Evolutionary conservation across 2,329 filamentous ascomycete genomes (phyloP).

Genomic region (Xylaria arbuscula): DNA sequence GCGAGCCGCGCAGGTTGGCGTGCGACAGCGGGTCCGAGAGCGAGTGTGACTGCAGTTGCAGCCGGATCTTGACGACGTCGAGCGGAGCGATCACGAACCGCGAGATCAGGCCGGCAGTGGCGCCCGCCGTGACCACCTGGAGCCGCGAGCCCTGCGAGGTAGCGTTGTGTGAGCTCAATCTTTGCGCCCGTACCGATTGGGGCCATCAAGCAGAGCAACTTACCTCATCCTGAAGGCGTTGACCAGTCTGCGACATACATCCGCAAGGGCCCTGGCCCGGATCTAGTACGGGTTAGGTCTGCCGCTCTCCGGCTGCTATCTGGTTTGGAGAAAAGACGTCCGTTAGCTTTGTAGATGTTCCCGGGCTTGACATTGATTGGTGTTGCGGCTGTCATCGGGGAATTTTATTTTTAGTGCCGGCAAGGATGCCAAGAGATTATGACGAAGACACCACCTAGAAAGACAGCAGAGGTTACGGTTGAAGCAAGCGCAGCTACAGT

Average conservation of each 20-base stretch:
- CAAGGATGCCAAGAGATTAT: slow-evolving; percentile 18
- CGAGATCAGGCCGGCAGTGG: slow-evolving; percentile 84
- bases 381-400: slow-evolving; percentile 26
- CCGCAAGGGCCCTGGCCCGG: slow-evolving; percentile 49
- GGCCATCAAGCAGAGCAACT: slow-evolving; percentile 31
- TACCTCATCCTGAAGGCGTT: slow-evolving; percentile 70
- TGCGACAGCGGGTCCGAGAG: slow-evolving; percentile 77
- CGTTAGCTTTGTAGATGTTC: slow-evolving; percentile 1
- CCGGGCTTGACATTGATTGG: background rate
- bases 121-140: slow-evolving; percentile 67
- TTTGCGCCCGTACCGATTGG: background rate
- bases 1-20: slow-evolving; percentile 58
- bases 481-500: too few relatives aligned
- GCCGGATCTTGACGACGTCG: slow-evolving; percentile 97
- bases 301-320: background rate
- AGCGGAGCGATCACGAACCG: slow-evolving; percentile 95
- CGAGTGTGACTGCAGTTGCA: slow-evolving; percentile 91
- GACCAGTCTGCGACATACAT: slow-evolving; percentile 58
- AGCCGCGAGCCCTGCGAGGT: slow-evolving; percentile 62
- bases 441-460: background rate
- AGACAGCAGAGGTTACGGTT: too few relatives aligned
- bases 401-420: slow-evolving; percentile 13
- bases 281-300: background rate
- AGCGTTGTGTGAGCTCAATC: slow-evolving; percentile 14
- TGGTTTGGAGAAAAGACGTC: background rate